Evolutionary conservation across 345 rosid species (phyloP).

Genomic region (Gossypium bickii): DNA sequence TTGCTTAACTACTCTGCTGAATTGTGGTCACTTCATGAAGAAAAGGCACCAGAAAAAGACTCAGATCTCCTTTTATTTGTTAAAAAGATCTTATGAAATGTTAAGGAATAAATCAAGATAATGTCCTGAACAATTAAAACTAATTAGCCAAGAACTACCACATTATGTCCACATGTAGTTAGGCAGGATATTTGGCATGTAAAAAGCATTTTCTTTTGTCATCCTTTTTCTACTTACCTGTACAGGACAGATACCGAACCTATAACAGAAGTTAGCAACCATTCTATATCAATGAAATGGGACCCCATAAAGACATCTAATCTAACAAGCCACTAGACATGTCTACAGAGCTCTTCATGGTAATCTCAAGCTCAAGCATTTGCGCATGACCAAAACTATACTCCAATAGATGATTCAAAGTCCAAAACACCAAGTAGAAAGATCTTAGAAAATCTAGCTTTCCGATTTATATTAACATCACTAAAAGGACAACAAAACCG

Average conservation of each 20-base stretch:
- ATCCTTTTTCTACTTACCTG: constrained; percentile 26
- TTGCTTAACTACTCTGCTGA: not conserved
- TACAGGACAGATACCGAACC: constrained; percentile 42
- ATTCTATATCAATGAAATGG: constrained; percentile 28
- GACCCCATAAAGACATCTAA: constrained; percentile 37
- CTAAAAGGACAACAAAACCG: not conserved
- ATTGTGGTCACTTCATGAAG: not conserved
- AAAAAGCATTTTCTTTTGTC: constrained; percentile 32
- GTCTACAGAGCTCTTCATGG: constrained; percentile 21
- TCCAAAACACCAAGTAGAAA: not conserved
- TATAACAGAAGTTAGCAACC: constrained; percentile 32
- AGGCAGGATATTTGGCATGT: constrained; percentile 38
- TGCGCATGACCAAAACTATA: not conserved
- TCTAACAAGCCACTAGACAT: constrained; percentile 28
- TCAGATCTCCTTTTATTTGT: not conserved
- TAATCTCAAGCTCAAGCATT: constrained; percentile 35
- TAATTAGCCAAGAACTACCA: constrained; percentile 26
- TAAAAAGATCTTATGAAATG: not conserved
- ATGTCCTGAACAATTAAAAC: constrained; percentile 6
- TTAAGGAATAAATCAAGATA: constrained; percentile 10
- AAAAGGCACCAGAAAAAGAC: not conserved
- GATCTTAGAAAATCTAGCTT: constrained; percentile 1
- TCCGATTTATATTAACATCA: not conserved
- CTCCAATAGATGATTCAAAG: not conserved
- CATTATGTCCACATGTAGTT: constrained; percentile 38